A percentile compares a stretch with the other conserved stretches of the same genome.
Evolutionary conservation across 176 grass and related monocot species (phyloP).

Genomic region (Cenchrus fungigraminus): DNA sequence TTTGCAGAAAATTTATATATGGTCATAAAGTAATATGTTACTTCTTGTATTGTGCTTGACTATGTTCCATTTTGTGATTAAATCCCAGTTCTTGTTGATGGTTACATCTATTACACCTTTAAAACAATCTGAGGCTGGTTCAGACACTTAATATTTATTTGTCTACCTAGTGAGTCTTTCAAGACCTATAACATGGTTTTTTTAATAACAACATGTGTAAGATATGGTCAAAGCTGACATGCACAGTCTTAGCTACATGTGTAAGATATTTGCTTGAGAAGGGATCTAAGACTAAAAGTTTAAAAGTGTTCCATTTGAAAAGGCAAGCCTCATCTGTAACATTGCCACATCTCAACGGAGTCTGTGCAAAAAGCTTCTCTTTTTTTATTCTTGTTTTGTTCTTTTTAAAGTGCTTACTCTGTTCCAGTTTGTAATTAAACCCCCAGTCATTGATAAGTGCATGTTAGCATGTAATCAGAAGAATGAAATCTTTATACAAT

Average conservation of each 20-base stretch:
- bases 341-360: background rate
- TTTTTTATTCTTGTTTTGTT: background rate
- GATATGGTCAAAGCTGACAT: background rate
- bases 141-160: background rate
- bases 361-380: background rate
- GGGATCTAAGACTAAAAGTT: background rate
- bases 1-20: background rate
- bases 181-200: background rate
- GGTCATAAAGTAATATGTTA: background rate
- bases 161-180: background rate
- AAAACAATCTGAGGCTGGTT: background rate
- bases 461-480: background rate
- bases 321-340: background rate
- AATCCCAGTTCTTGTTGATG: background rate
- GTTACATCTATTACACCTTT: background rate
- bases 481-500: background rate
- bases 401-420: background rate
- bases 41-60: background rate
- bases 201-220: background rate
- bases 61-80: background rate
- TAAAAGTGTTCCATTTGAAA: background rate
- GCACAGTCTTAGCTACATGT: background rate
- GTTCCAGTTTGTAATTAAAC: background rate
- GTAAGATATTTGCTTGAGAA: background rate
- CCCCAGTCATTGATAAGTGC: background rate